phyloP scores from a whole-genome alignment of 2,329 filamentous ascomycete genomes.

The Penicillium sp. region DNA sequence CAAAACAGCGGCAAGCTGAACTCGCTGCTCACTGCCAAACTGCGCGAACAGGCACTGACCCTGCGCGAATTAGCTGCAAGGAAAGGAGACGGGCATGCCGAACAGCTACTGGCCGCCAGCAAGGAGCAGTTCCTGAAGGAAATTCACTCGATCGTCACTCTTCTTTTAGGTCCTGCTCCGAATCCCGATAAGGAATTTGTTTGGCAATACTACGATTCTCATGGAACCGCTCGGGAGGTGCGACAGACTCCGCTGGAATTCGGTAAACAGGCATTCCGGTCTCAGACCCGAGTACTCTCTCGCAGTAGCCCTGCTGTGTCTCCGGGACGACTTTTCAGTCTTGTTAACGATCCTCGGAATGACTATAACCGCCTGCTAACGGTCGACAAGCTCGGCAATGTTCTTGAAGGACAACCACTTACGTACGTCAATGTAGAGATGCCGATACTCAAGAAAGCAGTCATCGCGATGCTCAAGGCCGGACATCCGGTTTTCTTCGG shows the following conservation, averaged over 20 bases:
- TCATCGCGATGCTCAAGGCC: slow-evolving; percentile 75
- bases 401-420: slow-evolving; percentile 74
- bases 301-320: slow-evolving; percentile 46
- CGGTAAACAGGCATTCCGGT: slow-evolving; percentile 63
- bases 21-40: slow-evolving; percentile 76
- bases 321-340: slow-evolving; percentile 63
- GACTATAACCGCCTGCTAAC: slow-evolving; percentile 72
- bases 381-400: slow-evolving; percentile 78
- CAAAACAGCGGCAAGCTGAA: slow-evolving; percentile 72
- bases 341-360: slow-evolving; percentile 86
- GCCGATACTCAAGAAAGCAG: slow-evolving; percentile 70
- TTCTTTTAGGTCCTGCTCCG: slow-evolving; percentile 81
- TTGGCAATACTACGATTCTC: slow-evolving; percentile 78
- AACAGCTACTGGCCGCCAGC: slow-evolving; percentile 47
- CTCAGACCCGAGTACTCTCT: slow-evolving; percentile 65
- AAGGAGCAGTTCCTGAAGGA: slow-evolving; percentile 80
- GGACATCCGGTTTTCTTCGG: slow-evolving; percentile 88
- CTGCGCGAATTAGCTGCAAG: slow-evolving; percentile 63
- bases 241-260: slow-evolving; percentile 72
- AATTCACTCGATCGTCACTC: slow-evolving; percentile 78
- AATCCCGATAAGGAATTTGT: slow-evolving; percentile 69
- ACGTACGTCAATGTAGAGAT: slow-evolving; percentile 85
- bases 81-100: slow-evolving; percentile 39
- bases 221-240: slow-evolving; percentile 66
- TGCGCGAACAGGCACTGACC: slow-evolving; percentile 80